phyloP scores from a whole-genome alignment of 768 basidiomycete species.

The Lentinula edodes region DNA sequence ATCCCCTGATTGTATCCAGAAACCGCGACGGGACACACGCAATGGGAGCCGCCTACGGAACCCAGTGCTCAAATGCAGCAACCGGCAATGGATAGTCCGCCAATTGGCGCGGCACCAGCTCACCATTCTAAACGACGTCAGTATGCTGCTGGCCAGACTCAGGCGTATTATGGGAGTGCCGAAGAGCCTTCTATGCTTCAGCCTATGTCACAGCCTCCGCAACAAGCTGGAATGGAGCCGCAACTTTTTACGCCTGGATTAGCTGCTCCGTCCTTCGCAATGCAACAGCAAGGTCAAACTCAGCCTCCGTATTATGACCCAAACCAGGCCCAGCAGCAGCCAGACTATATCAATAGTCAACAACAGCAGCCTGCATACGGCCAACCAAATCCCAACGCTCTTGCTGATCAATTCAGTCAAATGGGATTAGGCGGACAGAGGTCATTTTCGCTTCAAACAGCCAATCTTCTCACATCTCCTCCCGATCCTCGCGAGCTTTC shows the following conservation, averaged over 20 bases:
- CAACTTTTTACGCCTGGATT: constrained; percentile 88
- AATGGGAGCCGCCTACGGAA: constrained; percentile 67
- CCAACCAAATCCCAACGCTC: constrained; percentile 46
- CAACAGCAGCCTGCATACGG: constrained; percentile 27
- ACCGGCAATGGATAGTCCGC: constrained; percentile 31
- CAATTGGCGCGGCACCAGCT: constrained; percentile 37
- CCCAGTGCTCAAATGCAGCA: constrained; percentile 20
- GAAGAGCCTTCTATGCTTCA: constrained; percentile 27
- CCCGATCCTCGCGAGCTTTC: constrained; percentile 85
- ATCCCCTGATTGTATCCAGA: constrained; percentile 43
- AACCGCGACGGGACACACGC: constrained; percentile 73
- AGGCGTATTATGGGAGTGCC: constrained; percentile 65
- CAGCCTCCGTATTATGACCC: constrained; percentile 31
- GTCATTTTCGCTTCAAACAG: constrained; percentile 73
- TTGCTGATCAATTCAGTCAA: constrained; percentile 82
- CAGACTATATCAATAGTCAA: constrained; percentile 41
- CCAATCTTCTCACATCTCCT: constrained; percentile 89
- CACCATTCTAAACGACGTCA: constrained; percentile 72
- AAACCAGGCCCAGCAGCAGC: constrained; percentile 28
- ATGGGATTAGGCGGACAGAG: constrained; percentile 84
- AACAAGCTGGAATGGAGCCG: constrained; percentile 20
- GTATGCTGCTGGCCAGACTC: constrained; percentile 92
- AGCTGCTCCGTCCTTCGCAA: constrained; percentile 58
- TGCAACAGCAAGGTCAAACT: constrained; percentile 41
- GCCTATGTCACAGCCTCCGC: constrained; percentile 26